A percentile compares a stretch with the other conserved stretches of the same genome.
These are phyloP conservation scores for Drechmeria coniospora DNA, from an alignment of 2,329 filamentous ascomycete species.

Conservation along the genomic window DNA sequence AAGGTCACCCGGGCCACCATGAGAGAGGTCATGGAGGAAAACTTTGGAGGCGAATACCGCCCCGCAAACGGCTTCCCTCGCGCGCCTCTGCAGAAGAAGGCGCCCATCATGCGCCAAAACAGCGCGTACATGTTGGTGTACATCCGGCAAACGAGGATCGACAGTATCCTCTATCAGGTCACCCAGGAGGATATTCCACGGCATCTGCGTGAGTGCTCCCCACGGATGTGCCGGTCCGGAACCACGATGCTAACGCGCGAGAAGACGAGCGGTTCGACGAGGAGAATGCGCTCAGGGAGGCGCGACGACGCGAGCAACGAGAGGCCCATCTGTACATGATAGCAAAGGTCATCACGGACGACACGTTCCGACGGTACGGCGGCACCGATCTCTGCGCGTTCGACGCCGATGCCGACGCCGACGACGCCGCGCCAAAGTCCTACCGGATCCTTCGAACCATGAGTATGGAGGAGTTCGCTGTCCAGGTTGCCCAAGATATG, in stretches of 20 bases:
- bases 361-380: slow-evolving; percentile 66
- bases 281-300: slow-evolving; percentile 62
- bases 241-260: slow-evolving; percentile 7
- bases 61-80: slow-evolving; percentile 30
- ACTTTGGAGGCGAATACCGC: slow-evolving; percentile 80
- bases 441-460: slow-evolving; percentile 64
- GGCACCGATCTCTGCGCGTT: slow-evolving; percentile 69
- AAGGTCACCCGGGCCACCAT: slow-evolving; percentile 88
- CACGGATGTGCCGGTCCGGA: neutral
- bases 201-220: slow-evolving; percentile 51
- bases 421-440: slow-evolving; percentile 53
- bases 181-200: slow-evolving; percentile 63
- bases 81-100: slow-evolving; percentile 36
- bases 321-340: slow-evolving; percentile 89
- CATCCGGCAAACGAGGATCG: slow-evolving; percentile 72
- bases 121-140: slow-evolving; percentile 99
- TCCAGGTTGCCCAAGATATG: slow-evolving; percentile 54
- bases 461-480: slow-evolving; percentile 60
- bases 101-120: slow-evolving; percentile 47
- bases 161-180: slow-evolving; percentile 65
- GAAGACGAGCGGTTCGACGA: slow-evolving; percentile 61
- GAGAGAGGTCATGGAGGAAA: slow-evolving; percentile 87
- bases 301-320: slow-evolving; percentile 72
- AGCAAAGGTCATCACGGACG: slow-evolving; percentile 65
- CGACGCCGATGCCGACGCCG: slow-evolving; percentile 46